Conservation (phyloP, 1,139 yeast species). For the Pichia sp. region DNA sequence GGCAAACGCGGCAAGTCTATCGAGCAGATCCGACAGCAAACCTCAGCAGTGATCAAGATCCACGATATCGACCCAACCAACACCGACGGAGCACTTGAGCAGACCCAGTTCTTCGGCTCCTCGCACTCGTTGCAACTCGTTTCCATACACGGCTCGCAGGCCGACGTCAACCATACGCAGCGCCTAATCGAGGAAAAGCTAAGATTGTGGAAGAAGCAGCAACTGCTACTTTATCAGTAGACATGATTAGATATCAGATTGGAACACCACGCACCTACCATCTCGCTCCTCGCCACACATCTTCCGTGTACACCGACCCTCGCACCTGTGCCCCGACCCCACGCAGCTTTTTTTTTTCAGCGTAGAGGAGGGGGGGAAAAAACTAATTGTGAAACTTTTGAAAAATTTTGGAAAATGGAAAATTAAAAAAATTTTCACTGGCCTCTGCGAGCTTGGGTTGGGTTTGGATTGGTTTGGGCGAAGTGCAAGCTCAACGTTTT, state of each 20-base stretch:
- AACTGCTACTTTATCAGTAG: background rate
- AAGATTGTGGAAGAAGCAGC: background rate
- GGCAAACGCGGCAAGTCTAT: conserved; percentile 7
- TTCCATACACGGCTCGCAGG: background rate
- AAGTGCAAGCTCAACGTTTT: background rate
- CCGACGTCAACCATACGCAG: background rate
- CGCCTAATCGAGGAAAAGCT: background rate
- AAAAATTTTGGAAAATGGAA: conserved; percentile 1
- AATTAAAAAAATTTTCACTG: conserved; percentile 3
- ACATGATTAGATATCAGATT: background rate
- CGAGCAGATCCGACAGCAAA: conserved; percentile 4
- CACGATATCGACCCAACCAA: background rate
- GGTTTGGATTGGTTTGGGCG: background rate
- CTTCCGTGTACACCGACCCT: background rate
- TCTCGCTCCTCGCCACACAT: background rate
- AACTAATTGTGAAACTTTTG: background rate
- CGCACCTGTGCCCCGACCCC: background rate
- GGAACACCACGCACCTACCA: background rate
- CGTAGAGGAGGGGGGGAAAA: background rate
- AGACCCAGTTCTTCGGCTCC: background rate
- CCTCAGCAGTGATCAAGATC: conserved; percentile 7
- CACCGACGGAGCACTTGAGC: background rate
- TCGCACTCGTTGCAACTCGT: background rate
- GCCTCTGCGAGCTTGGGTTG: background rate
- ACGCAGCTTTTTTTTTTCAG: background rate